phyloP scores from a whole-genome alignment of 805 yeast genomes.

The Saccharomycopsis javanensis region DNA sequence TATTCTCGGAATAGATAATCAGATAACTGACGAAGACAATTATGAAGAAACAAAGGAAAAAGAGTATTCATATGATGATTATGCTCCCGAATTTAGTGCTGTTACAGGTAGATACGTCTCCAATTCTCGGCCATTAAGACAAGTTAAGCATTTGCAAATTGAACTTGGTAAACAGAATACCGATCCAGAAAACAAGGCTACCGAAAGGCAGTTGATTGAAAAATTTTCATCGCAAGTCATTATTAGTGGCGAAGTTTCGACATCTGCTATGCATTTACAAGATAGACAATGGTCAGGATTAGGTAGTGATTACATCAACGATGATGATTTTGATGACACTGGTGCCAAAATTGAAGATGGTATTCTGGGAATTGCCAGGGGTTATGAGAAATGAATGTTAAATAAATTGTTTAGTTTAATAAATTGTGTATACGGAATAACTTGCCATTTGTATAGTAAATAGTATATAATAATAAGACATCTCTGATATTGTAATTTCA shows the following conservation, averaged over 20 bases:
- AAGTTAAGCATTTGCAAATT: slow-evolving; percentile 52
- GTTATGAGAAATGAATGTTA: slow-evolving; percentile 38
- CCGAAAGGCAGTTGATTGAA: slow-evolving; percentile 39
- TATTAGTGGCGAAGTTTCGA: slow-evolving; percentile 72
- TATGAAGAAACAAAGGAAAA: slow-evolving; percentile 25
- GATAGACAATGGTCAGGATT: slow-evolving; percentile 78
- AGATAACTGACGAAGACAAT: slow-evolving; percentile 26
- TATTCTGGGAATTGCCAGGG: slow-evolving; percentile 80
- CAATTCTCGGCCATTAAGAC: slow-evolving; percentile 68
- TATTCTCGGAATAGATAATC: slow-evolving; percentile 32
- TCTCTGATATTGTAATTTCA: no score
- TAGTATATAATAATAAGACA: no score
- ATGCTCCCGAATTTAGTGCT: slow-evolving; percentile 77
- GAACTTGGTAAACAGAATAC: slow-evolving; percentile 26
- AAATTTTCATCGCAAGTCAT: slow-evolving; percentile 50
- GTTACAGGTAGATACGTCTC: slow-evolving; percentile 72
- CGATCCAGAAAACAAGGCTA: slow-evolving; percentile 22
- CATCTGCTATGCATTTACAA: slow-evolving; percentile 74
- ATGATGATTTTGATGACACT: slow-evolving; percentile 35
- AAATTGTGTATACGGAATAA: no score
- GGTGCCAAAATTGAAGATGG: slow-evolving; percentile 84
- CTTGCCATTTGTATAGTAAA: no score
- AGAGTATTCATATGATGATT: slow-evolving; percentile 33
- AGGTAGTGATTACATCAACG: slow-evolving; percentile 65
- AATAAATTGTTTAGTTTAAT: slow-evolving; percentile 29